These are phyloP conservation scores for Cylindrotheca closterium DNA, from an alignment of 108 stramenopile genomes.

Conservation along the genomic window DNA sequence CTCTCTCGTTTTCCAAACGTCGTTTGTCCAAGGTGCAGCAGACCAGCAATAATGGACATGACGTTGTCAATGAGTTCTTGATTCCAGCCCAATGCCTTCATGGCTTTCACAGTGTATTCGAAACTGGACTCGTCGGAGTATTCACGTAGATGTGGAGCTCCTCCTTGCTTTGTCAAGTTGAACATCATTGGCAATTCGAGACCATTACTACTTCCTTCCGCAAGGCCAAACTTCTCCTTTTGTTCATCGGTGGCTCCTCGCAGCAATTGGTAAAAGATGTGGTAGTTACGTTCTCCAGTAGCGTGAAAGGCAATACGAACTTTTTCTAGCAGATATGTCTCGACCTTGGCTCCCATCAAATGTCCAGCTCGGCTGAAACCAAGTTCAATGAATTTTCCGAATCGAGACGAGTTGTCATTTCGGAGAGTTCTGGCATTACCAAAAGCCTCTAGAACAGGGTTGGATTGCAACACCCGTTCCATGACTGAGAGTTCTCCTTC, in stretches of 20 bases:
- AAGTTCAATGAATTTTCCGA: constrained; percentile 98
- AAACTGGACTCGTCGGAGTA: constrained; percentile 91
- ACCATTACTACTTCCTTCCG: constrained; percentile 77
- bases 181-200: constrained; percentile 75
- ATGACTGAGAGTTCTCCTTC: constrained; percentile 76
- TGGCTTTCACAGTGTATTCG: constrained; percentile 79
- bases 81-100: constrained; percentile 79
- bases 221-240: constrained; percentile 76
- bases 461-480: constrained; percentile 94
- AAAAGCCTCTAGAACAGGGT: constrained; percentile 98
- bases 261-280: constrained; percentile 94
- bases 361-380: constrained; percentile 90
- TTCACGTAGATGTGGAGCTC: constrained; percentile 81
- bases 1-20: constrained; percentile 61
- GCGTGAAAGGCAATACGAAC: constrained; percentile 92
- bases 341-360: constrained; percentile 90
- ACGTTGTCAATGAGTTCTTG: constrained; percentile 71
- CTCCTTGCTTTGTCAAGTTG: constrained; percentile 86
- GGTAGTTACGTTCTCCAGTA: constrained; percentile 90
- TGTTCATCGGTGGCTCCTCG: constrained; percentile 83
- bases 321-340: constrained; percentile 97
- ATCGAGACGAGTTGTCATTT: constrained; percentile 99
- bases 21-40: constrained; percentile 90
- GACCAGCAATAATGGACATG: constrained; percentile 78
- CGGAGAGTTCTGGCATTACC: constrained; percentile 99